phyloP scores from a whole-genome alignment of 2,329 filamentous ascomycete genomes.

The Corinectria fuckeliana region DNA sequence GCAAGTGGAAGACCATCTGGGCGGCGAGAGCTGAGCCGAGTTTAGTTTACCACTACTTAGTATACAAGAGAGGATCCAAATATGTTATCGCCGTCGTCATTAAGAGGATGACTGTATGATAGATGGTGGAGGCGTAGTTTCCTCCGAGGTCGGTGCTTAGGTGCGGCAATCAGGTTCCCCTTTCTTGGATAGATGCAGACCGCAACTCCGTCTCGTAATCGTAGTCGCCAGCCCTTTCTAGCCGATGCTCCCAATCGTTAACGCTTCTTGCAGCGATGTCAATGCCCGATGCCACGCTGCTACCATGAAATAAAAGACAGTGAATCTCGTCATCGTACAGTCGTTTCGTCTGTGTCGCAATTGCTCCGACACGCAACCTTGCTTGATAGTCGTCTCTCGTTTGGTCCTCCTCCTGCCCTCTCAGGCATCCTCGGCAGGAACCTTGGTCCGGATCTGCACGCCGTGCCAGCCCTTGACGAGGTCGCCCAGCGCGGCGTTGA shows the following conservation, averaged over 20 bases:
- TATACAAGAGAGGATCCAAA: neutral
- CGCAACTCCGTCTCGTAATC: neutral
- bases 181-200: too few species aligned
- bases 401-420: neutral
- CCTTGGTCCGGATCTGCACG: slow-evolving; percentile 77
- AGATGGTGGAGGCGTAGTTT: neutral
- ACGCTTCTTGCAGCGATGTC: too few species aligned
- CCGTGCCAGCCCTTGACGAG: slow-evolving; percentile 85
- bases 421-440: slow-evolving; percentile 35
- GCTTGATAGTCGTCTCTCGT: neutral
- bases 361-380: neutral
- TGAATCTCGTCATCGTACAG: neutral
- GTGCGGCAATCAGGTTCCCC: neutral
- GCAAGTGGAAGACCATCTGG: neutral
- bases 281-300: neutral
- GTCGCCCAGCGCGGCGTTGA: slow-evolving; percentile 76
- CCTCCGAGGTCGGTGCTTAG: neutral
- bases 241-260: too few species aligned
- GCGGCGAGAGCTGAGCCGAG: neutral
- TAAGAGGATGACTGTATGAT: neutral
- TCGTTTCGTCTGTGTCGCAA: neutral
- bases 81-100: neutral
- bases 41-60: neutral
- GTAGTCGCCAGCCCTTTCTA: too few species aligned
- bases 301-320: neutral